Evolutionary conservation across 2,329 filamentous ascomycete genomes (phyloP).

Genomic region (Mycosphaerella arachidis): DNA sequence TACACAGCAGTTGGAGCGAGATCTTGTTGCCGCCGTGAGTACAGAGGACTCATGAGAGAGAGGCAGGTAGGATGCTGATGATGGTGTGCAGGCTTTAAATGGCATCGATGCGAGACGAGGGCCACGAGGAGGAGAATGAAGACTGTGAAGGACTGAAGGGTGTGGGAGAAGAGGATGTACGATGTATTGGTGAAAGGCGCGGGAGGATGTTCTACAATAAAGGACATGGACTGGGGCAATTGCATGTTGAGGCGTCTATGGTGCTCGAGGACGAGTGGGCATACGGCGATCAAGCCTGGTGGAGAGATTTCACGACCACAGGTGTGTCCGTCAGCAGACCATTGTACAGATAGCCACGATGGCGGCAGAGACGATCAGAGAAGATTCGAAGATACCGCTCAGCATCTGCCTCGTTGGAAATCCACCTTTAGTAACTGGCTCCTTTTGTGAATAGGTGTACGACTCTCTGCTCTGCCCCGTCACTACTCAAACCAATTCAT

Average conservation of each 20-base stretch:
- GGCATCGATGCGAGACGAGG: neutral
- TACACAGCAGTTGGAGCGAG: constrained; percentile 52
- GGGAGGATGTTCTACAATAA: neutral
- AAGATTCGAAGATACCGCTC: too few relatives aligned
- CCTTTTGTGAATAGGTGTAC: too few relatives aligned
- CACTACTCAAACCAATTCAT: too few relatives aligned
- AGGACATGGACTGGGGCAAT: neutral
- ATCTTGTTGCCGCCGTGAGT: constrained; percentile 47
- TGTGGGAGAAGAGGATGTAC: constrained; percentile 2
- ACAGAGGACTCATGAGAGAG: neutral
- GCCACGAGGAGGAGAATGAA: neutral
- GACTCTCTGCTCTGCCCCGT: too few relatives aligned
- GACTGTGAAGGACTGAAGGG: neutral
- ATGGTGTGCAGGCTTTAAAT: neutral
- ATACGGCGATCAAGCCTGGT: neutral
- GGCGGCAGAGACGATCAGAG: neutral
- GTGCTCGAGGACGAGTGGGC: neutral
- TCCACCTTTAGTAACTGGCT: too few relatives aligned
- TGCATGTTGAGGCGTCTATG: neutral
- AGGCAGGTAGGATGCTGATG: neutral
- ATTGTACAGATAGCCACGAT: neutral
- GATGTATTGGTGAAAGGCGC: neutral
- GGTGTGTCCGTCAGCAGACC: neutral
- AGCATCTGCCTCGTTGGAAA: too few relatives aligned
- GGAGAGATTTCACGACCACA: neutral